Evolutionary conservation across 768 basidiomycete species (phyloP).

Genomic region (Phanerodontia chrysosporium): DNA sequence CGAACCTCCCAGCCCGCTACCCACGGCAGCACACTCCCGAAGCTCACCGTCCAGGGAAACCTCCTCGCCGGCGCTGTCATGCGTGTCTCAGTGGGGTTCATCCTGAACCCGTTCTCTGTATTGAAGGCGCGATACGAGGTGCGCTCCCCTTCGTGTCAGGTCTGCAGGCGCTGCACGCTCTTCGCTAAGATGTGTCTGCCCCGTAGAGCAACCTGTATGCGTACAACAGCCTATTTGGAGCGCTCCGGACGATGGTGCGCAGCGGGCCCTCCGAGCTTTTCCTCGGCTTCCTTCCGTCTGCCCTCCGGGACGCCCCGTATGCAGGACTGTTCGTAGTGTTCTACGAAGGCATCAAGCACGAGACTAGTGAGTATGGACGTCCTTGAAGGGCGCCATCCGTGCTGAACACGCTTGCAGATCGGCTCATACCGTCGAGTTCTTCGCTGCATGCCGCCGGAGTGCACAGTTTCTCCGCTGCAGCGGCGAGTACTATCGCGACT

Average conservation of each 20-base stretch:
- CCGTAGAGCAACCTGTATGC: constrained; percentile 77
- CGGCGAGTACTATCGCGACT: constrained; percentile 82
- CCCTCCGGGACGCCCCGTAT: constrained; percentile 91
- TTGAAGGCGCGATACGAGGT: constrained; percentile 93
- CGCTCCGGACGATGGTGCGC: constrained; percentile 55
- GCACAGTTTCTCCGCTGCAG: constrained; percentile 66
- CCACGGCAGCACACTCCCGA: constrained; percentile 57
- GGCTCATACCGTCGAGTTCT: constrained; percentile 38
- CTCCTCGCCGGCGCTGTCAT: constrained; percentile 81
- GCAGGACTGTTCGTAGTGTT: constrained; percentile 86
- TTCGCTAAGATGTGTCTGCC: neutral
- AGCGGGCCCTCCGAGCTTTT: constrained; percentile 78
- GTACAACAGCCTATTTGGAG: constrained; percentile 59
- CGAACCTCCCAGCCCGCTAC: constrained; percentile 11
- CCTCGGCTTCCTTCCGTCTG: constrained; percentile 82
- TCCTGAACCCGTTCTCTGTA: constrained; percentile 87
- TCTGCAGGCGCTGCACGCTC: neutral
- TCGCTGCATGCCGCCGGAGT: constrained; percentile 44
- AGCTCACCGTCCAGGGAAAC: constrained; percentile 74
- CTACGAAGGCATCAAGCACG: constrained; percentile 83
- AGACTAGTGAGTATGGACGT: constrained; percentile 44
- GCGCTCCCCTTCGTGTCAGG: constrained; percentile 14
- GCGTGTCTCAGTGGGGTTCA: constrained; percentile 74
- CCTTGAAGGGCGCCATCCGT: too few relatives aligned
- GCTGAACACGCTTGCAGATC: too few relatives aligned